Base-by-base conservation (phyloP, 805 yeast species). In the Saccharomyces paradoxus region DNA sequence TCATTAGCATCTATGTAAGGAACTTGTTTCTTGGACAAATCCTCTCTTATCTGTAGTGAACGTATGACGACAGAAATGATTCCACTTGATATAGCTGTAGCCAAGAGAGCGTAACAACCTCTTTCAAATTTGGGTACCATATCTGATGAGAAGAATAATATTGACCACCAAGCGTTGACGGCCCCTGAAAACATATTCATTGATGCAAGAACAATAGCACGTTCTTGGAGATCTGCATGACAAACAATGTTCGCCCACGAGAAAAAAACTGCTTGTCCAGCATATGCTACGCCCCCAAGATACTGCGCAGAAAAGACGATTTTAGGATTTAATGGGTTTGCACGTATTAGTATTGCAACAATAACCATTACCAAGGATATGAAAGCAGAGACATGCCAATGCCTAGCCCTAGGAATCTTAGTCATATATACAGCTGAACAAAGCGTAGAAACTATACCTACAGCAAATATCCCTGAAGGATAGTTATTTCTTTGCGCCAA, bases 131-230 rank as follows among this genome's bases (percentile, higher is more conserved):
- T 66, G 1, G 86, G 86, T 1, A 75, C 84, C 46, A 75, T 73
- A 4, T 75, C 67, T 1, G 85, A 84, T 27, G 76, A 67, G 58
- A 73, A 82, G 60, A 82, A 80, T 2, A 82, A 50, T 17, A 82
- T 56, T 1, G 81, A 74, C 84, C 85, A 81, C 86, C 86, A 82
- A 1, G 85, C 83, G 63, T 81, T 82, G 8, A 81, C 81, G 1
- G 84, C 82, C 60, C 80, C 77, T 29, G 82, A 77, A 65, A 81
- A 80, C 83, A 81, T 81, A 65, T 81, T 81, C 85, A 82, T 81
- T 0, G 84, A 80, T 0, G 84, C 87, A 50, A 83, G 69, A 1
- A 82, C 84, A 49, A 83, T 72, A 0, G 87, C 85, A 62, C 87
- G 74, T 61, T 81, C 85, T 69, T 83, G 82, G 27, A 80, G 65